A percentile compares a stretch with the other conserved stretches of the same genome.
These are phyloP conservation scores for Phytophthora sp. DNA, from an alignment of 352 stramenopile species.

Conservation along the genomic window DNA sequence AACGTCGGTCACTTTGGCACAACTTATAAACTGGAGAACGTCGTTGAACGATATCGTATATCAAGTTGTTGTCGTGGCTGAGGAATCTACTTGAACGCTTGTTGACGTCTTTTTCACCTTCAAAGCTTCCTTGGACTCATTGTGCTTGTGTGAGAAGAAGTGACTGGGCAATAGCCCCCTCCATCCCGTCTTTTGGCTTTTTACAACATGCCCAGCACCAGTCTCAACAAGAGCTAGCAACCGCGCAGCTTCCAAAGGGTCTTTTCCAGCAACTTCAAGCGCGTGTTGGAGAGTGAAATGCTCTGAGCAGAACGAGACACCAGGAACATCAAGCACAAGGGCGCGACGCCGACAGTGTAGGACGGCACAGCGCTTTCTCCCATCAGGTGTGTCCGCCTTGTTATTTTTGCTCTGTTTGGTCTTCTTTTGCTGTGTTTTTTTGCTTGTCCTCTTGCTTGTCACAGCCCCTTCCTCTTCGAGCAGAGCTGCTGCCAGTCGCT, in stretches of 20 bases:
- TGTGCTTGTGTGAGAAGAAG: conserved; percentile 18
- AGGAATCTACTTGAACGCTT: conserved; percentile 16
- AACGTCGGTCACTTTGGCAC: too few species aligned
- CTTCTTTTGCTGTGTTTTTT: conserved; percentile 23
- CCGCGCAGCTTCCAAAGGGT: conserved; percentile 67
- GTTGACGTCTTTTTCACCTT: conserved; percentile 27
- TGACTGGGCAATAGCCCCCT: conserved; percentile 19
- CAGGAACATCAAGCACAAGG: conserved; percentile 35
- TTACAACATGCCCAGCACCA: conserved; percentile 24
- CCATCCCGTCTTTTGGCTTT: conserved; percentile 21
- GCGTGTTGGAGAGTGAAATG: conserved; percentile 76
- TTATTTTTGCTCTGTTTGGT: conserved; percentile 45
- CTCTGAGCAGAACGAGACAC: conserved; percentile 48
- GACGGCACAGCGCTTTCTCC: conserved; percentile 41
- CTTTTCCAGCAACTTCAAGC: conserved; percentile 58
- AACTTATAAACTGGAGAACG: too few species aligned
- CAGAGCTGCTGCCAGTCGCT: conserved; percentile 52
- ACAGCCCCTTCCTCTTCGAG: conserved; percentile 35
- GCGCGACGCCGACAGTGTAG: conserved; percentile 38
- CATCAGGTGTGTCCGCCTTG: conserved; percentile 24
- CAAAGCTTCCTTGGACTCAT: neutral
- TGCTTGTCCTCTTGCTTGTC: conserved; percentile 17
- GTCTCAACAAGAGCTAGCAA: conserved; percentile 52
- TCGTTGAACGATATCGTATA: too few species aligned
- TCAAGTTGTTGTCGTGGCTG: conserved; percentile 14